Evolutionary conservation across 805 yeast genomes (phyloP).

Genomic region (Ogataea trehalophila): DNA sequence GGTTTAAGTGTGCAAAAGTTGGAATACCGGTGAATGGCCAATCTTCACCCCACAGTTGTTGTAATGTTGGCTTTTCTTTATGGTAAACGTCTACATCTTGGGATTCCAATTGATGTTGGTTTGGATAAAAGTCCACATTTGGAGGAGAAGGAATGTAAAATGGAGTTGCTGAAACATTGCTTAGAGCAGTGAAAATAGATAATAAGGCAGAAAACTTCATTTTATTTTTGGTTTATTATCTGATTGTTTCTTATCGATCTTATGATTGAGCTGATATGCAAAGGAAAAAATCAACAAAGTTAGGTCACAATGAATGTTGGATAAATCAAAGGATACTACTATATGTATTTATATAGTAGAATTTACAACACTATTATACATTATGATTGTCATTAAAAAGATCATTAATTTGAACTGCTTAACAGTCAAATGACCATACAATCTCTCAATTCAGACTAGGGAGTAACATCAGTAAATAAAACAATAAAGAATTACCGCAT

Average conservation of each 20-base stretch:
- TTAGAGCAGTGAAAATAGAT: constrained; percentile 4
- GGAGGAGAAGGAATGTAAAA: constrained; percentile 1
- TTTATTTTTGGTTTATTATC: not conserved
- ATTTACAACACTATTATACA: too few relatives aligned
- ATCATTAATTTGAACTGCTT: not conserved
- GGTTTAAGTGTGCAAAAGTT: constrained; percentile 71
- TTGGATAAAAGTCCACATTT: not conserved
- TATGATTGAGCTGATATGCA: not conserved
- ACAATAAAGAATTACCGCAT: too few relatives aligned
- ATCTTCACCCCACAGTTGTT: constrained; percentile 64
- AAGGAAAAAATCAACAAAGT: too few relatives aligned
- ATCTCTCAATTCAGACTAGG: too few relatives aligned
- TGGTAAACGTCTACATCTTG: not conserved
- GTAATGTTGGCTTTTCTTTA: constrained; percentile 34
- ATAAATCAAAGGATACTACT: too few relatives aligned
- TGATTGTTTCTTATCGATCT: not conserved
- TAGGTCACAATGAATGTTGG: too few relatives aligned
- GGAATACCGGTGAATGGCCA: constrained; percentile 70
- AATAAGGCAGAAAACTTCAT: constrained; percentile 5
- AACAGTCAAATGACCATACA: not conserved
- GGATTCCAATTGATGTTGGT: not conserved
- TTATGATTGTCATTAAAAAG: not conserved
- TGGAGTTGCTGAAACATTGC: not conserved
- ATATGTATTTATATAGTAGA: too few relatives aligned
- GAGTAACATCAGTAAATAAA: too few relatives aligned